These are phyloP conservation scores for Porpolomopsis calyptriformis DNA, from an alignment of 768 basidiomycete species.

Conservation along the genomic window DNA sequence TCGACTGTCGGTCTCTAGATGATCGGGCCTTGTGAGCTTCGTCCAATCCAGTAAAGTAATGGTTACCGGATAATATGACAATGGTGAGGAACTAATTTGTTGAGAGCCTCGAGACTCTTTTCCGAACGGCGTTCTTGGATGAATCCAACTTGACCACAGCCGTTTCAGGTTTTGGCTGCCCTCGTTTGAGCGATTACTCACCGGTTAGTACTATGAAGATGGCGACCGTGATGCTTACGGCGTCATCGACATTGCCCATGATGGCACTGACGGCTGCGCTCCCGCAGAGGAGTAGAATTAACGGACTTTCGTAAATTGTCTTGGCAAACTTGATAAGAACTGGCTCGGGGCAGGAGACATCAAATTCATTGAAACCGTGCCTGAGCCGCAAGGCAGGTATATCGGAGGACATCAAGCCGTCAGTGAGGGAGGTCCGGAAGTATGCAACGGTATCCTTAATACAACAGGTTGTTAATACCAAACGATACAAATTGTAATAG, in stretches of 20 bases:
- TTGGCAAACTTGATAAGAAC: conserved; percentile 81
- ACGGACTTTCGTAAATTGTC: conserved; percentile 89
- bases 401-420: conserved; percentile 53
- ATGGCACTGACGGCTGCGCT: conserved; percentile 82
- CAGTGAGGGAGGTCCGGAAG: conserved; percentile 51
- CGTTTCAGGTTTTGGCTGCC: conserved; percentile 13
- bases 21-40: conserved; percentile 17
- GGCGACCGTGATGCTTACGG: conserved; percentile 84
- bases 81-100: conserved; percentile 95
- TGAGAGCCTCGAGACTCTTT: conserved; percentile 86
- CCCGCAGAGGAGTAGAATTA: conserved; percentile 82
- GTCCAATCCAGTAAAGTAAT: conserved; percentile 15
- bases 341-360: conserved; percentile 73
- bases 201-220: conserved; percentile 90
- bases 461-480: too few species aligned
- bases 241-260: conserved; percentile 95
- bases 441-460: conserved; percentile 55
- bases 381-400: conserved; percentile 52
- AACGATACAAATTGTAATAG: too few species aligned
- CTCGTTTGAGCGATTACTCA: conserved; percentile 24
- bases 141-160: conserved; percentile 58
- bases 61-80: conserved; percentile 74
- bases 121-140: conserved; percentile 93
- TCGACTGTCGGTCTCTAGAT: conserved; percentile 45
- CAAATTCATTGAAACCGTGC: conserved; percentile 92